Base-by-base conservation (phyloP, 1,284 basidiomycete genomes). In the Leccinum holopus region DNA sequence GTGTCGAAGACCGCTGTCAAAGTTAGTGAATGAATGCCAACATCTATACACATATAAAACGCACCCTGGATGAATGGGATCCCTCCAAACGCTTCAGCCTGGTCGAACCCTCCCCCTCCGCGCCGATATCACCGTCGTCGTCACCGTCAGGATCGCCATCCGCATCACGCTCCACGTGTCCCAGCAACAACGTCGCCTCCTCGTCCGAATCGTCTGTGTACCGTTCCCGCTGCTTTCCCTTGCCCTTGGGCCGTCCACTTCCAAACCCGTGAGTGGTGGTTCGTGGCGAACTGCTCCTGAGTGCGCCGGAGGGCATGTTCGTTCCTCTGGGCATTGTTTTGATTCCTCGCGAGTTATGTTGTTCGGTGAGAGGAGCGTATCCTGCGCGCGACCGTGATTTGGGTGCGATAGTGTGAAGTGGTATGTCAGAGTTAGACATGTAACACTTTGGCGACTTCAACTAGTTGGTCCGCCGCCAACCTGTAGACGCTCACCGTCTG, bases 181-280 rank as follows among this genome's bases (percentile, higher is more conserved):
- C 81, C 0, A 87, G 73, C 25, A 87, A 67, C 1, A 87, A 64
- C 0, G 79, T 79, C 2, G 79, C 81, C 64, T 82, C 81, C 68
- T 87, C 87, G 63, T 87, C 86, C 5, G 82, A 81, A 39, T 87
- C 84, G 66, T 87, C 86, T 12, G 75, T 74, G 69, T 88, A 89
- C 60, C 77, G 77, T 63, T 84, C 82, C 49, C 78, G 79, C 69
- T 81, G 75, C 67, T 77, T 80, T 55, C 76, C 76, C 65, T 80
- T 82, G 60, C 76, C 74, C 57, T 72, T 69, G 18, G 70, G 73
- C 57, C 72, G 73, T 3, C 61, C 62, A 41, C 54, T 21, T 18
- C 18, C 63, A 16, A 73, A 67, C 16, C 41, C 62, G 49, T 63
- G 69, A 41, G 71, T 68, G n/a, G 74, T 64, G 8, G 76, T 65